These are phyloP conservation scores for Malus orientalis DNA, from an alignment of 306 rosid species.

Conservation along the genomic window DNA sequence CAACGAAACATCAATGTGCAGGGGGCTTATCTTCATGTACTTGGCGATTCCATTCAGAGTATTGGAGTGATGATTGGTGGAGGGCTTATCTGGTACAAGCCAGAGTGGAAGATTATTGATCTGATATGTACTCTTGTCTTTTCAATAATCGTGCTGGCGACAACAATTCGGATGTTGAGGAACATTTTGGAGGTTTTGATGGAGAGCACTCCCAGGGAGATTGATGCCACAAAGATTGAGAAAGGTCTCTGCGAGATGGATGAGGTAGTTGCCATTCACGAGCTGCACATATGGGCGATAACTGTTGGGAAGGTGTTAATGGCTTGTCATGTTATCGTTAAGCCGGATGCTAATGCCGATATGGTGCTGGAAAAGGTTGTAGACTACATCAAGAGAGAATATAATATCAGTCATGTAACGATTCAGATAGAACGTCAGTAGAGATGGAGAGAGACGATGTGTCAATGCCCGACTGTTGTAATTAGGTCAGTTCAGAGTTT, in stretches of 20 bases:
- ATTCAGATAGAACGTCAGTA: constrained; percentile 50
- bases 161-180: constrained; percentile 50
- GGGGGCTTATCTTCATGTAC: constrained; percentile 59
- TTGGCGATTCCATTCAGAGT: constrained; percentile 54
- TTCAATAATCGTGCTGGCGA: constrained; percentile 28
- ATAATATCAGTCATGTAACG: constrained; percentile 43
- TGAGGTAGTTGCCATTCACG: constrained; percentile 36
- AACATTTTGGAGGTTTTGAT: constrained; percentile 48
- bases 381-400: constrained; percentile 34
- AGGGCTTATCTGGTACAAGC: constrained; percentile 47
- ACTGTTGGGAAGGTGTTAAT: constrained; percentile 42
- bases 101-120: constrained; percentile 46
- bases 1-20: constrained; percentile 39
- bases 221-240: constrained; percentile 48
- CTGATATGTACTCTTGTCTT: constrained; percentile 38
- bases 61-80: constrained; percentile 64
- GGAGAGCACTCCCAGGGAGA: constrained; percentile 59
- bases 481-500: background rate
- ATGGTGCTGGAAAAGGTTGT: constrained; percentile 33
- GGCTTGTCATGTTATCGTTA: constrained; percentile 43
- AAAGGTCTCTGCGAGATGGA: constrained; percentile 54
- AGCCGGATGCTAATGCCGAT: constrained; percentile 41
- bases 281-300: constrained; percentile 46
- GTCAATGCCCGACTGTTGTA: background rate
- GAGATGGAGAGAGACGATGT: background rate